Percentiles rank a stretch among this genome's conserved stretches.
Evolutionary conservation across 371 early-diverging fungal genomes (phyloP).

Genomic region (Mucor racemosus): DNA sequence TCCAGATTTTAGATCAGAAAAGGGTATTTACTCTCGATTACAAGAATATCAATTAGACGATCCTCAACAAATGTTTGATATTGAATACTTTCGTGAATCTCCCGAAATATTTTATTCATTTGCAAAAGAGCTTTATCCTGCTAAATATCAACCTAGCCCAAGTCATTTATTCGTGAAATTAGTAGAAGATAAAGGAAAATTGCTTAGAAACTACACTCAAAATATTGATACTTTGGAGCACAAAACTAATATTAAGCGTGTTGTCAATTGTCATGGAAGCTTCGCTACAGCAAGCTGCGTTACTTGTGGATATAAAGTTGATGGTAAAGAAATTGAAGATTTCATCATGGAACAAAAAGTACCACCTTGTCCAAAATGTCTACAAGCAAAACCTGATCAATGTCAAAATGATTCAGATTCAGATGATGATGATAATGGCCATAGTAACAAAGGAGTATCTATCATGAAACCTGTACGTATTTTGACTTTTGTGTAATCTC

Average conservation of each 20-base stretch:
- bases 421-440: conserved; percentile 37
- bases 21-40: conserved; percentile 92
- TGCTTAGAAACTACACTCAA: conserved; percentile 96
- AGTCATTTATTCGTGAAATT: conserved; percentile 92
- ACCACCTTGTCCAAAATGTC: conserved; percentile 54
- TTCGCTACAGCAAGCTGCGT: conserved; percentile 94
- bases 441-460: conserved; percentile 28
- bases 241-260: conserved; percentile 81
- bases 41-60: conserved; percentile 78
- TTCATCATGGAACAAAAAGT: conserved; percentile 72
- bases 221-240: conserved; percentile 98
- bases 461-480: conserved; percentile 56
- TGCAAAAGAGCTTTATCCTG: conserved; percentile 89
- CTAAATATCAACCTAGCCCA: conserved; percentile 89
- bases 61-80: conserved; percentile 92
- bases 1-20: conserved; percentile 97
- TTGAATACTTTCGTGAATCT: conserved; percentile 80
- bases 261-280: conserved; percentile 92
- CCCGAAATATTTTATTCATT: conserved; percentile 95
- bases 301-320: conserved; percentile 76
- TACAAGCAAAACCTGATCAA: background rate
- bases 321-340: conserved; percentile 78
- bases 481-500: background rate
- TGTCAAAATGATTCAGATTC: conserved; percentile 17
- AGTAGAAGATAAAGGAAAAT: conserved; percentile 80